Percentiles rank a stretch among this genome's conserved stretches.
Conservation (phyloP, 2,329 filamentous ascomycete species). For the Clonostachys byssicola region DNA sequence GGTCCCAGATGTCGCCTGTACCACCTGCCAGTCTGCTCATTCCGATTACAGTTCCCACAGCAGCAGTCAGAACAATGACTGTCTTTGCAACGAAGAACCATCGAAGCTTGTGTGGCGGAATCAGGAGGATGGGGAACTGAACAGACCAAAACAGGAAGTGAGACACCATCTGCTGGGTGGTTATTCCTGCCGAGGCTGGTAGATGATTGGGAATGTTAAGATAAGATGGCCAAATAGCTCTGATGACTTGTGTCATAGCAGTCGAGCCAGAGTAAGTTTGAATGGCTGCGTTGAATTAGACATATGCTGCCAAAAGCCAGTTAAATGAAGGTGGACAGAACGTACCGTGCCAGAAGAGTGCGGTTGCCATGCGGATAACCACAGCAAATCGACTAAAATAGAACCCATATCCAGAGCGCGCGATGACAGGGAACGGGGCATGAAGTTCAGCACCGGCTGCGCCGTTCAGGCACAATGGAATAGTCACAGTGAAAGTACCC, state of each 20-base stretch:
- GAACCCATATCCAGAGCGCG: slow-evolving; percentile 28
- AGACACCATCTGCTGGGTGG: slow-evolving; percentile 48
- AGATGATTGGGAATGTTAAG: slow-evolving; percentile 46
- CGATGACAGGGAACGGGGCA: slow-evolving; percentile 27
- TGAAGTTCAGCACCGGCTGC: slow-evolving; percentile 23
- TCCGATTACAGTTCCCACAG: slow-evolving; percentile 10
- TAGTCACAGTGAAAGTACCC: slow-evolving; percentile 35
- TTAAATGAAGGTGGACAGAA: slow-evolving; percentile 44
- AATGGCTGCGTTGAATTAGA: slow-evolving; percentile 20
- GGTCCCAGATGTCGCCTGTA: slow-evolving; percentile 10
- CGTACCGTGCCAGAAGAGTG: slow-evolving; percentile 58
- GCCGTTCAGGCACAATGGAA: slow-evolving; percentile 33
- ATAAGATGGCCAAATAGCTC: slow-evolving; percentile 51
- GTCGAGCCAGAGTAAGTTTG: slow-evolving; percentile 3
- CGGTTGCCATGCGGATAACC: slow-evolving; percentile 34
- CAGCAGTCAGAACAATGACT: slow-evolving; percentile 7
- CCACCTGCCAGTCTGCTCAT: slow-evolving; percentile 15
- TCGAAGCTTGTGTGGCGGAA: slow-evolving; percentile 48
- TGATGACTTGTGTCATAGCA: slow-evolving; percentile 32
- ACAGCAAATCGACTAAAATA: slow-evolving; percentile 24
- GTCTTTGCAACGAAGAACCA: slow-evolving; percentile 34
- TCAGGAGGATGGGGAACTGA: slow-evolving; percentile 48
- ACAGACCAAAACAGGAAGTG: slow-evolving; percentile 56
- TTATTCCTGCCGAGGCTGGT: slow-evolving; percentile 44
- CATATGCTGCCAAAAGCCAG: slow-evolving; percentile 35